Base-by-base conservation (phyloP, 208 protist genomes). In the Trypanosoma lewisi region DNA sequence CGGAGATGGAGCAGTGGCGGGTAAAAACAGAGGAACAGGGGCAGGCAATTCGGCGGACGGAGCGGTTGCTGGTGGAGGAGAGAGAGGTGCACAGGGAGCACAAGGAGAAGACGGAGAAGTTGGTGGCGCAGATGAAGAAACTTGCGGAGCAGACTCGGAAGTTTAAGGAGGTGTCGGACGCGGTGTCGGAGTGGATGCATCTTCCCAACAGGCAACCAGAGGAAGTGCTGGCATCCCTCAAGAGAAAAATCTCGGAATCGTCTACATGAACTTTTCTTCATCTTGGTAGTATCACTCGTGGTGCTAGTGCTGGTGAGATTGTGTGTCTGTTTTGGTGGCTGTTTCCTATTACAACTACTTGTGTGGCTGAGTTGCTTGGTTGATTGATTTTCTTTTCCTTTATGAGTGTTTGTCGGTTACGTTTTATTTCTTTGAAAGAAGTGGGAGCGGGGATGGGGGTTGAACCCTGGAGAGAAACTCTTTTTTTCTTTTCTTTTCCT, bases 21-120 rank as follows among this genome's bases (percentile, higher is more conserved):
- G 66, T 39, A 16, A 92, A 87, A 51, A 58, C 73, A 19, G 70
- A 79, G 49, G 77, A 85, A n/a, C 78, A 84, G 63, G 73, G 71
- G 16, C 55, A 56, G 8, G 49, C 82, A 25, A 78, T 77, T n/a
- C 68, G 73, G 19, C 79, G 80, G 0, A 64, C 59, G 17, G 69
- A 73, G 33, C 72, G 66, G 51, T 73, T 77, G 50, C 47, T 73
- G 8, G 45, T 54, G 0, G 51, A 63, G 17, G 50, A 75, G 72
- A 62, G 78, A 25, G 60, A 77, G 49, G 66, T 68, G 47, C 67
- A 79, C 17, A 63, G 77, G 51, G 42, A 55, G n/a, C 50, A 77
- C 30, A 36, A 68, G 47, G 76, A 87, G 57, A 72, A 81, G 67
- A 75, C 80, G 27, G 74, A 85, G 17, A 45, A 44, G 16, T 51